Evolutionary conservation across 352 stramenopile genomes (phyloP).

Genomic region (Blastocystis sp.): DNA sequence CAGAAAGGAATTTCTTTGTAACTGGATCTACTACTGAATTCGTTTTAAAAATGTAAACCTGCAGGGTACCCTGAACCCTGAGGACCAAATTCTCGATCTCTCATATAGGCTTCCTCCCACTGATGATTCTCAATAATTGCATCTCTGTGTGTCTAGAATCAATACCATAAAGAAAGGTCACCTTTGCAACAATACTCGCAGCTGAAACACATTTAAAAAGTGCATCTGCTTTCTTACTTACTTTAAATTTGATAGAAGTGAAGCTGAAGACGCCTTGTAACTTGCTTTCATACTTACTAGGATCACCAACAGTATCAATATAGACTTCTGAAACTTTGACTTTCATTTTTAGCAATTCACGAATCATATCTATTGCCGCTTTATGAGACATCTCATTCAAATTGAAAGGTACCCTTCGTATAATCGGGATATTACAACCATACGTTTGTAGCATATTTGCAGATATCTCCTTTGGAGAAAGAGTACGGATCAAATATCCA

Average conservation of each 20-base stretch:
- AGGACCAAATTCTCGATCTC: not conserved
- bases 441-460: conserved; percentile 67
- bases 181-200: conserved; percentile 68
- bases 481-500: conserved; percentile 61
- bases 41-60: not conserved
- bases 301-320: conserved; percentile 56
- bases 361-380: conserved; percentile 60
- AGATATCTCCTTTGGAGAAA: conserved; percentile 61
- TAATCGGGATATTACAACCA: not conserved
- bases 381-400: conserved; percentile 66
- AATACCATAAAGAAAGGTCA: not conserved
- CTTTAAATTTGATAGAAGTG: conserved; percentile 61
- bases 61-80: conserved; percentile 36
- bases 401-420: conserved; percentile 46
- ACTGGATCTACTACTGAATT: not conserved
- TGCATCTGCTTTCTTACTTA: conserved; percentile 22
- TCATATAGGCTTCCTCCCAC: conserved; percentile 55
- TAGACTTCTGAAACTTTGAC: conserved; percentile 50
- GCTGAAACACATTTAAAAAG: conserved; percentile 64
- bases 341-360: conserved; percentile 32
- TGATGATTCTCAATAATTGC: conserved; percentile 35
- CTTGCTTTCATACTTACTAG: conserved; percentile 51
- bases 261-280: not conserved
- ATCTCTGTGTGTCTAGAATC: conserved; percentile 41
- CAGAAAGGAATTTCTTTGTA: conserved; percentile 9